These are phyloP conservation scores for Umbelopsis sp. DNA, from an alignment of 192 early-diverging fungal genomes.

Conservation along the genomic window DNA sequence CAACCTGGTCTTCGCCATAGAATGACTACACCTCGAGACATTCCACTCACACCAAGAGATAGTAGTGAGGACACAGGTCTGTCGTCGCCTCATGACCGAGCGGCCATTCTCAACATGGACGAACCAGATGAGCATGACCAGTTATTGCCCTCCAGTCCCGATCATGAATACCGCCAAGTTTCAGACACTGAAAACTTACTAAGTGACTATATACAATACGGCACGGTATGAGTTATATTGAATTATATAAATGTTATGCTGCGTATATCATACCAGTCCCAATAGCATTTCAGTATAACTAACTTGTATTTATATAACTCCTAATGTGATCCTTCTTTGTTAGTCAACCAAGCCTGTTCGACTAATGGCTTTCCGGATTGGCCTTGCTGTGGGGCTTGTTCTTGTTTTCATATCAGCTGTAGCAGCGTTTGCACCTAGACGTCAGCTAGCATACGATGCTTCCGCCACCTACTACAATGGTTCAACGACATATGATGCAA, in stretches of 20 bases:
- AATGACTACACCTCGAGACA: not conserved
- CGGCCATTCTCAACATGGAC: not conserved
- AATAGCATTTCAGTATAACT: no score
- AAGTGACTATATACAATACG: not conserved
- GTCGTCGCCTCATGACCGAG: not conserved
- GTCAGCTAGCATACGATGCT: not conserved
- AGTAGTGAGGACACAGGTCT: not conserved
- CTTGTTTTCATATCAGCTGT: not conserved
- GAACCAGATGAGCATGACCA: conserved; percentile 5
- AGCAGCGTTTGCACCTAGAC: not conserved
- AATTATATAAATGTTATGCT: no score
- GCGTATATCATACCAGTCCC: no score
- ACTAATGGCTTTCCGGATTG: not conserved
- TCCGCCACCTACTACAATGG: conserved; percentile 54
- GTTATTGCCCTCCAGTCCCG: not conserved
- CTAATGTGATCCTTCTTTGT: not conserved
- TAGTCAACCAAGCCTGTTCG: not conserved
- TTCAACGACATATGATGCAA: conserved; percentile 64
- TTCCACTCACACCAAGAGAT: conserved; percentile 6
- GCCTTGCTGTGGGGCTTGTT: not conserved
- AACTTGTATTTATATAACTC: not conserved
- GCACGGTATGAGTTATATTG: not conserved
- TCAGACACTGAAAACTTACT: not conserved
- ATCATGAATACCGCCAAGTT: not conserved
- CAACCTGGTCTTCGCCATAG: conserved; percentile 8